Evolutionary conservation across 805 yeast genomes (phyloP).

Genomic region (Candida tibetensis): DNA sequence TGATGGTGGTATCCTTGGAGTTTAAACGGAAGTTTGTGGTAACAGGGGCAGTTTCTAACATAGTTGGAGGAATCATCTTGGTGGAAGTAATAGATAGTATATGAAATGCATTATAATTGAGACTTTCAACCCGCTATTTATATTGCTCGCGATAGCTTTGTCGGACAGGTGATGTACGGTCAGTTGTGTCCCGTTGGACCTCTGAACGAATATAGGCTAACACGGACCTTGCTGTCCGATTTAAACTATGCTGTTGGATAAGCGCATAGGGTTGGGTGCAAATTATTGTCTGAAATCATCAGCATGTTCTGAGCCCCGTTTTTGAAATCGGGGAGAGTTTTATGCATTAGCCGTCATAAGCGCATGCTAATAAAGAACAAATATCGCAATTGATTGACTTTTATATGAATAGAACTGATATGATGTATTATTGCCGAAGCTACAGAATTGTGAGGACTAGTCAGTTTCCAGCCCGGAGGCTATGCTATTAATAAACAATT

Average conservation of each 20-base stretch:
- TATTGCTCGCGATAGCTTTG: too few relatives aligned
- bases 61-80: conserved; percentile 35
- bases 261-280: conserved; percentile 10
- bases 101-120: too few relatives aligned
- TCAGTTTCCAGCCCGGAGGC: too few relatives aligned
- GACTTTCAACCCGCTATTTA: conserved; percentile 1
- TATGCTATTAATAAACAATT: neutral
- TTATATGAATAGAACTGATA: neutral
- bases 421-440: neutral
- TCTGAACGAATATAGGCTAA: neutral
- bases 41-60: conserved; percentile 24
- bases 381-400: neutral
- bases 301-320: neutral
- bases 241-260: neutral
- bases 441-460: too few relatives aligned
- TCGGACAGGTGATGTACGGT: neutral
- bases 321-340: neutral
- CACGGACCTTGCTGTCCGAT: neutral
- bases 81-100: neutral
- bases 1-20: conserved; percentile 4
- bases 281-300: neutral
- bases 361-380: neutral
- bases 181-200: neutral
- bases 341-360: neutral
- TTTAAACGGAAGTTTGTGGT: conserved; percentile 3